These are phyloP conservation scores for Macrophomina pseudophaseolina DNA, from an alignment of 2,329 filamentous ascomycete species.

Conservation along the genomic window DNA sequence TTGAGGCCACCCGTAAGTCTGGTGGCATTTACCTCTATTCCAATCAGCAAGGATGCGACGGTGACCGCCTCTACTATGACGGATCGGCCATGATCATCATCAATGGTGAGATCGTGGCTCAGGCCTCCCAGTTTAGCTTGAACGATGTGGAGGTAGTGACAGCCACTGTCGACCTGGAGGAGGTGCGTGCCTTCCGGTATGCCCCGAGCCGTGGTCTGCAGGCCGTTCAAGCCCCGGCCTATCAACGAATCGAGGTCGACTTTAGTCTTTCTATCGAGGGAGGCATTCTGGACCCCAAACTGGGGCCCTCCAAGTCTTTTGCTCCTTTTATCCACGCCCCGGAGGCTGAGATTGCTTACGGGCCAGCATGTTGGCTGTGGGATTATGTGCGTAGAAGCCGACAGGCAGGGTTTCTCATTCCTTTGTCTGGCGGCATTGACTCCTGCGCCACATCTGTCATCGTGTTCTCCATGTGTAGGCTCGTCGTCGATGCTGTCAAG, in stretches of 20 bases:
- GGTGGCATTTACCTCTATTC: constrained; percentile 68
- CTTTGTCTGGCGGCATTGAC: constrained; percentile 66
- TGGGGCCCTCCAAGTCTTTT: constrained; percentile 53
- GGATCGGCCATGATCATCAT: constrained; percentile 68
- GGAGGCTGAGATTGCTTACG: constrained; percentile 68
- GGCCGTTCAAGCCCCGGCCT: constrained; percentile 56
- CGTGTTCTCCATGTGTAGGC: constrained; percentile 59
- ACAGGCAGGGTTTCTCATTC: constrained; percentile 61
- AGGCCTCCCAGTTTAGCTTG: constrained; percentile 69
- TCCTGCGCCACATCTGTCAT: constrained; percentile 61
- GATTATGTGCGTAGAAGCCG: constrained; percentile 62
- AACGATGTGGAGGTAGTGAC: constrained; percentile 60
- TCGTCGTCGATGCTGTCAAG: constrained; percentile 60
- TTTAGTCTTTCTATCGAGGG: constrained; percentile 51
- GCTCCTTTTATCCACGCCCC: constrained; percentile 62
- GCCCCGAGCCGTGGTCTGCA: constrained; percentile 63
- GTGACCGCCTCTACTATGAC: constrained; percentile 41
- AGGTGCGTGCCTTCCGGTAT: constrained; percentile 68
- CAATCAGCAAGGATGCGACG: constrained; percentile 62
- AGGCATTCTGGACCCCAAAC: constrained; percentile 51
- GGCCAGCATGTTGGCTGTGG: constrained; percentile 70
- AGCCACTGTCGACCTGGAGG: constrained; percentile 66
- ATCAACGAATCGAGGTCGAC: constrained; percentile 52
- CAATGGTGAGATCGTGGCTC: constrained; percentile 67
- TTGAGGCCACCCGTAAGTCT: constrained; percentile 66